Conservation (phyloP, 805 yeast genomes). For the Hanseniaspora pseudoguilliermondii region DNA sequence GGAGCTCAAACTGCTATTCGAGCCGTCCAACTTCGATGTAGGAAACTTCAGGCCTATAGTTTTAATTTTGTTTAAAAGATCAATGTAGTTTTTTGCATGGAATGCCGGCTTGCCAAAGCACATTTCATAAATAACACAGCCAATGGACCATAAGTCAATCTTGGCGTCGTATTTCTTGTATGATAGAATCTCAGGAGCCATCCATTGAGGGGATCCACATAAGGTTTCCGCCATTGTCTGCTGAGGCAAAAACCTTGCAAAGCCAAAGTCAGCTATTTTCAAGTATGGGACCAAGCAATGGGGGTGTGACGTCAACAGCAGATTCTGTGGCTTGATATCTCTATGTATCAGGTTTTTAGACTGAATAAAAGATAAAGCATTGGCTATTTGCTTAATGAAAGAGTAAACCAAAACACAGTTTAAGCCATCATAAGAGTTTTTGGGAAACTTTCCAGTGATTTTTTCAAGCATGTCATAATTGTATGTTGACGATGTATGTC, state of each 20-base stretch:
- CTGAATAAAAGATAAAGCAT: slow-evolving; percentile 72
- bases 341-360: slow-evolving; percentile 78
- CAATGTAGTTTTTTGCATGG: slow-evolving; percentile 85
- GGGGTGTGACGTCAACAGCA: slow-evolving; percentile 46
- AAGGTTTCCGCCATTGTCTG: slow-evolving; percentile 92
- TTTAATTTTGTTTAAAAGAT: slow-evolving; percentile 74
- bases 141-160: slow-evolving; percentile 97
- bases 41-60: slow-evolving; percentile 73
- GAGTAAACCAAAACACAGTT: slow-evolving; percentile 68
- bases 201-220: slow-evolving; percentile 94
- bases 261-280: slow-evolving; percentile 94
- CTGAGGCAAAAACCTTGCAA: slow-evolving; percentile 86
- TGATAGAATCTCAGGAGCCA: slow-evolving; percentile 95
- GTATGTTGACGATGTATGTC: not conserved
- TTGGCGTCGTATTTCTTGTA: slow-evolving; percentile 94
- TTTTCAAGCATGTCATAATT: slow-evolving; percentile 42
- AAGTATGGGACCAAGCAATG: slow-evolving; percentile 46
- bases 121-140: slow-evolving; percentile 93
- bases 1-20: not conserved
- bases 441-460: slow-evolving; percentile 68
- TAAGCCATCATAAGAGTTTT: slow-evolving; percentile 62
- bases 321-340: slow-evolving; percentile 83
- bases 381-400: slow-evolving; percentile 73
- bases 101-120: slow-evolving; percentile 94
- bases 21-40: slow-evolving; percentile 19